These are phyloP conservation scores for Candida yuanshanica DNA, from an alignment of 805 yeast genomes.

Conservation along the genomic window DNA sequence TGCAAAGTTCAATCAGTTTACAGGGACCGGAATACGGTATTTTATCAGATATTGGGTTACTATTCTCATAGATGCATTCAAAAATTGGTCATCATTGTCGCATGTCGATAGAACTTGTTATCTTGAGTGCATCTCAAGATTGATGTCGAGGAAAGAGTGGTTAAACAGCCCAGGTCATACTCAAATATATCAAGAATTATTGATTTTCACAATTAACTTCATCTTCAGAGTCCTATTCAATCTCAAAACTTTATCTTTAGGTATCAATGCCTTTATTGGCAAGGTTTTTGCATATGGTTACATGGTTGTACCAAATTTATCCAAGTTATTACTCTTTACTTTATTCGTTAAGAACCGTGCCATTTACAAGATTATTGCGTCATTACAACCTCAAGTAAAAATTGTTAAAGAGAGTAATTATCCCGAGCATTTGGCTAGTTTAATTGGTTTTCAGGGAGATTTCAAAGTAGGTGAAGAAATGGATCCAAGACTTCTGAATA, in stretches of 20 bases:
- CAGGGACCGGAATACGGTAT: neutral
- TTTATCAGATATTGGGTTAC: conserved; percentile 9
- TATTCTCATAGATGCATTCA: conserved; percentile 6
- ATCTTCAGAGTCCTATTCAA: conserved; percentile 13
- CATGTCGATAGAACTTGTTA: conserved; percentile 22
- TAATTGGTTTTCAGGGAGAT: conserved; percentile 17
- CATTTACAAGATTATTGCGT: conserved; percentile 25
- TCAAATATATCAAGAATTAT: conserved; percentile 5
- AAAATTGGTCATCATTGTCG: conserved; percentile 7
- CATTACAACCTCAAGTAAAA: neutral
- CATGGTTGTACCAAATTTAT: conserved; percentile 42
- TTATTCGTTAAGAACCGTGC: conserved; percentile 47
- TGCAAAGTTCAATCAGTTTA: neutral
- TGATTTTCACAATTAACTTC: conserved; percentile 5
- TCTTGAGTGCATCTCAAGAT: conserved; percentile 29
- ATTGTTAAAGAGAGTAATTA: neutral
- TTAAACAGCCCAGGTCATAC: conserved; percentile 16
- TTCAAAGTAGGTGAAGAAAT: conserved; percentile 1
- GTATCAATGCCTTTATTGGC: conserved; percentile 44
- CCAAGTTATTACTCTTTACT: conserved; percentile 48
- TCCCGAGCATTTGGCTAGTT: conserved; percentile 10
- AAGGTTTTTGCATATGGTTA: conserved; percentile 55
- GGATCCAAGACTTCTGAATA: conserved; percentile 28
- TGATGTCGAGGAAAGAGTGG: conserved; percentile 22
- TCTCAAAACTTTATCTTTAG: conserved; percentile 13